Evolutionary conservation across 2,329 filamentous ascomycete genomes (phyloP).

Genomic region (Macrophomina pseudophaseolina): DNA sequence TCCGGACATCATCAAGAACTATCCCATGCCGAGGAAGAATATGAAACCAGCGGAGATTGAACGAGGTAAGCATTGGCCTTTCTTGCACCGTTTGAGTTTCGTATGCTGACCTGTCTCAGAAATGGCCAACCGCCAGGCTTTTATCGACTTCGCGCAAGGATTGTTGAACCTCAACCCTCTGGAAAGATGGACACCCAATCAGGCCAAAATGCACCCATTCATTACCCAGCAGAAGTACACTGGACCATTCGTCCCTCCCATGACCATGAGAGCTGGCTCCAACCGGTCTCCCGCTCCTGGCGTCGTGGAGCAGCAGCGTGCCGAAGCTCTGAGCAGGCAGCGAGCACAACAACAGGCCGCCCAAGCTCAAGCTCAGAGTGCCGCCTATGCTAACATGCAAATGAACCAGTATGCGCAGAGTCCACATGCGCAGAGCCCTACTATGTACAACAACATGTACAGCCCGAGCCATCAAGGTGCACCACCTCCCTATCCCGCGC

Average conservation of each 20-base stretch:
- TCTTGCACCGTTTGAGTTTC: not conserved
- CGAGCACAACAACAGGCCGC: constrained; percentile 63
- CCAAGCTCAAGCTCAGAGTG: constrained; percentile 67
- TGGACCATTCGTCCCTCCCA: constrained; percentile 92
- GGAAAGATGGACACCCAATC: constrained; percentile 96
- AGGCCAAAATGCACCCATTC: constrained; percentile 96
- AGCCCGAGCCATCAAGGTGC: constrained; percentile 67
- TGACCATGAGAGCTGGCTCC: constrained; percentile 90
- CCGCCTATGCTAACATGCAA: constrained; percentile 68
- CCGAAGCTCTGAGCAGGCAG: constrained; percentile 92
- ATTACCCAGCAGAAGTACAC: constrained; percentile 99
- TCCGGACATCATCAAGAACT: constrained; percentile 96
- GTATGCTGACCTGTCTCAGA: constrained; percentile 61
- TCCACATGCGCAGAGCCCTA: constrained; percentile 56
- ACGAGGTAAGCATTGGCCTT: constrained; percentile 69
- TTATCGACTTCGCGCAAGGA: constrained; percentile 97
- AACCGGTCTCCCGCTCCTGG: constrained; percentile 89
- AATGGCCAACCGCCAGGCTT: constrained; percentile 97
- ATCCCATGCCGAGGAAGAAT: constrained; percentile 97
- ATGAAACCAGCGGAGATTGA: constrained; percentile 99
- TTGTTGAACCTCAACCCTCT: constrained; percentile 93
- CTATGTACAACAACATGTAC: constrained; percentile 84
- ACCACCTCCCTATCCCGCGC: constrained; percentile 80
- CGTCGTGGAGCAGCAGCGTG: constrained; percentile 94
- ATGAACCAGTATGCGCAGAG: constrained; percentile 61